A percentile compares a stretch with the other conserved stretches of the same genome.
phyloP scores from a whole-genome alignment of 805 yeast species.

The Zygoascus bituminiphila region DNA sequence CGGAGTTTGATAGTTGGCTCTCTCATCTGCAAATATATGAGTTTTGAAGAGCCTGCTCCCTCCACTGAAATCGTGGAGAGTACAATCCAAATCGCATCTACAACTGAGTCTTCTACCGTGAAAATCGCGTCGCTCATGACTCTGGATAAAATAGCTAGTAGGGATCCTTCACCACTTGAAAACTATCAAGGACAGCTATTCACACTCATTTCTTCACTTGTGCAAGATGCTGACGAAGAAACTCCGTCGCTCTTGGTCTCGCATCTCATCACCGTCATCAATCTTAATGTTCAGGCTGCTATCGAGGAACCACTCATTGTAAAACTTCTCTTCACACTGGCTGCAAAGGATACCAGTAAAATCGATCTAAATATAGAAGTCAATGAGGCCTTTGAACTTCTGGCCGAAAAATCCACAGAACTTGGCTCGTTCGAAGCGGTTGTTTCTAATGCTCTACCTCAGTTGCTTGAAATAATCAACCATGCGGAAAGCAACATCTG shows the following conservation, averaged over 20 bases:
- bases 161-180: constrained; percentile 16
- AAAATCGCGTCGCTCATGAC: constrained; percentile 13
- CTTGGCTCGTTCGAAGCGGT: constrained; percentile 37
- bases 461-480: constrained; percentile 26
- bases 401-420: constrained; percentile 42
- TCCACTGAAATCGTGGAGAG: constrained; percentile 9
- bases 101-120: not conserved
- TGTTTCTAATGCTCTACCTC: constrained; percentile 48
- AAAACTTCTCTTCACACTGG: constrained; percentile 51
- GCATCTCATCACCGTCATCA: constrained; percentile 50
- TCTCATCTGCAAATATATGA: constrained; percentile 13
- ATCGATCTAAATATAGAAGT: constrained; percentile 60
- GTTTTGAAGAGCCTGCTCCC: constrained; percentile 11
- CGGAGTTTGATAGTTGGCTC: constrained; percentile 20
- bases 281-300: constrained; percentile 35
- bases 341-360: constrained; percentile 68
- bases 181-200: constrained; percentile 26
- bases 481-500: constrained; percentile 21
- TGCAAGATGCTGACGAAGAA: constrained; percentile 67
- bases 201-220: constrained; percentile 36
- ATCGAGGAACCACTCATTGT: constrained; percentile 26
- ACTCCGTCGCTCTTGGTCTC: constrained; percentile 68
- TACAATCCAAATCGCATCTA: not conserved
- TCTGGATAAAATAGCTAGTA: constrained; percentile 4
- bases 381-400: constrained; percentile 55